phyloP scores from a whole-genome alignment of 129 eudicot genomes.

The Tanacetum coccineum region DNA sequence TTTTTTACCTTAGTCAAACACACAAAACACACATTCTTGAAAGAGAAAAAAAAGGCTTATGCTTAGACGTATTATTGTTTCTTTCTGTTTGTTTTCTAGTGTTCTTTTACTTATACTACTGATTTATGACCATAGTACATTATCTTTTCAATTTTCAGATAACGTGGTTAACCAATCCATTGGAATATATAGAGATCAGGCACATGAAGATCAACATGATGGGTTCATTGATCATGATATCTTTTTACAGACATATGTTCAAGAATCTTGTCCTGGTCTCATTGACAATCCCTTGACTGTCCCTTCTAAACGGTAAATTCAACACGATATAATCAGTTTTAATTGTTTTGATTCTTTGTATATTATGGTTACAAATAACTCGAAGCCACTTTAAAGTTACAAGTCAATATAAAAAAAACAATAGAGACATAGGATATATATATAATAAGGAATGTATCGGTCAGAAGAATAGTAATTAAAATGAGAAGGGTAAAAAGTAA shows the following conservation, averaged over 20 bases:
- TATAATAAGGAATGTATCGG: no score
- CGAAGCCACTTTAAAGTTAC: no score
- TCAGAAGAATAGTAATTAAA: no score
- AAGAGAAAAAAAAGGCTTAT: slow-evolving; percentile 18
- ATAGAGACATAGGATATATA: no score
- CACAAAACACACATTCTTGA: slow-evolving; percentile 19
- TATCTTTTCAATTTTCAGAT: slow-evolving; percentile 29
- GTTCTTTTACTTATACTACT: slow-evolving; percentile 18
- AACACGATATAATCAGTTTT: neutral
- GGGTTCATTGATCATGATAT: slow-evolving; percentile 45
- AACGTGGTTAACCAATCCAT: slow-evolving; percentile 33
- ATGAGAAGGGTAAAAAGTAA: no score
- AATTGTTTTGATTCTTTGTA: no score
- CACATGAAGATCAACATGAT: slow-evolving; percentile 43
- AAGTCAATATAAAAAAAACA: no score
- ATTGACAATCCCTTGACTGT: slow-evolving; percentile 28
- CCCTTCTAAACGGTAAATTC: slow-evolving; percentile 49
- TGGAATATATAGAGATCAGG: slow-evolving; percentile 36
- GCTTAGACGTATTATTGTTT: slow-evolving; percentile 29
- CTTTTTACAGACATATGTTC: slow-evolving; percentile 23
- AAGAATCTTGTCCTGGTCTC: slow-evolving; percentile 37
- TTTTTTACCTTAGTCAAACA: slow-evolving; percentile 24
- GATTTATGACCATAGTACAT: slow-evolving; percentile 10
- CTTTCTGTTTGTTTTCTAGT: slow-evolving; percentile 28
- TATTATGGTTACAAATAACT: no score